Percentiles rank a stretch among this genome's conserved stretches.
Evolutionary conservation across 2,329 filamentous ascomycete genomes (phyloP).

Genomic region (Microcyclospora pomicola): DNA sequence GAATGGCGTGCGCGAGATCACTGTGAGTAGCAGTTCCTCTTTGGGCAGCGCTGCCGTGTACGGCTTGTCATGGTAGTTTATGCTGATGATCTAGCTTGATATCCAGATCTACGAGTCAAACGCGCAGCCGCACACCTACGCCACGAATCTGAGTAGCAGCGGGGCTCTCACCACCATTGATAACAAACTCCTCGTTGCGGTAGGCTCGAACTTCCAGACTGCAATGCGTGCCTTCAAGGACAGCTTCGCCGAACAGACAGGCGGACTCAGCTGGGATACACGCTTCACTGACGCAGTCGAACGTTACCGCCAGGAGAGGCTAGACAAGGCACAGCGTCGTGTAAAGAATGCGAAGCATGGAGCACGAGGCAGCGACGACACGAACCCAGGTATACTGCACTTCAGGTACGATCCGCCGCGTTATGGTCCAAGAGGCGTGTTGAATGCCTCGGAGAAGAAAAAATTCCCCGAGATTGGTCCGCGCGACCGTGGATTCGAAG

Average conservation of each 20-base stretch:
- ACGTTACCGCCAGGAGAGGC: conserved; percentile 2
- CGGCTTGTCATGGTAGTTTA: neutral
- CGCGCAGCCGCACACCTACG: conserved; percentile 45
- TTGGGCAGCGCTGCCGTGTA: neutral
- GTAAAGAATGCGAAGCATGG: neutral
- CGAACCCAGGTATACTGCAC: too few relatives aligned
- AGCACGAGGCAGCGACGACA: neutral
- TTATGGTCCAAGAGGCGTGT: conserved; percentile 8
- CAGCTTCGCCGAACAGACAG: conserved; percentile 27
- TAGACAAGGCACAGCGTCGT: neutral
- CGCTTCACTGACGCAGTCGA: conserved; percentile 19
- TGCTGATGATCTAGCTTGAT: conserved; percentile 6
- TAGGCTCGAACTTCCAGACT: conserved; percentile 18
- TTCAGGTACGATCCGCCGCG: conserved; percentile 13
- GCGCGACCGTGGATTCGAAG: neutral
- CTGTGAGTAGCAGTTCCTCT: conserved; percentile 32
- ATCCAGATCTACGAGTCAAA: conserved; percentile 55
- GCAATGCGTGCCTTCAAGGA: conserved; percentile 26
- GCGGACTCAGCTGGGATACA: conserved; percentile 26
- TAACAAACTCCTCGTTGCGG: conserved; percentile 19
- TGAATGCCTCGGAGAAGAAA: conserved; percentile 3
- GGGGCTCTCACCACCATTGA: conserved; percentile 6
- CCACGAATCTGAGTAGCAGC: conserved; percentile 32
- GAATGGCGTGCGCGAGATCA: conserved; percentile 46
- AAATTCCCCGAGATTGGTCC: conserved; percentile 2